Evolutionary conservation across 257 asterid species (phyloP).

Genomic region (Nicotiana knightiana): DNA sequence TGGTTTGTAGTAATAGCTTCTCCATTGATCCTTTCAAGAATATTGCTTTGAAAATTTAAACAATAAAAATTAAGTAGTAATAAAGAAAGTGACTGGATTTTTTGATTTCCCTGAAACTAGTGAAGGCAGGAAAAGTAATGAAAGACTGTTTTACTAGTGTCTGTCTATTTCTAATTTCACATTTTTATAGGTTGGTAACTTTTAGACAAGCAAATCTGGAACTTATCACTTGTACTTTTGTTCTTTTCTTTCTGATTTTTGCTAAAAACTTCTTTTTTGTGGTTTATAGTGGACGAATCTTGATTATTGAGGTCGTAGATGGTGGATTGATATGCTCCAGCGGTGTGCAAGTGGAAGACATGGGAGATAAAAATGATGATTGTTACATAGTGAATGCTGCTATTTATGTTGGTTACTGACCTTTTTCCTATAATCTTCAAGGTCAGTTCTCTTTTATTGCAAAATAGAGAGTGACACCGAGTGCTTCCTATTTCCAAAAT

Average conservation of each 20-base stretch:
- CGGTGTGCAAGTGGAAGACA: conserved; percentile 89
- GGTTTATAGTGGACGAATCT: conserved; percentile 60
- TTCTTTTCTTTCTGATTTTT: background rate
- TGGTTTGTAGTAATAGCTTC: background rate
- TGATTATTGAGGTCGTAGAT: conserved; percentile 74
- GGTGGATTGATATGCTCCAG: conserved; percentile 92
- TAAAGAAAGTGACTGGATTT: no score
- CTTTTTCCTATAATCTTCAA: background rate
- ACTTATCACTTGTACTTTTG: background rate
- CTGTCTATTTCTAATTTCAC: background rate
- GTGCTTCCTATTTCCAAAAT: no score
- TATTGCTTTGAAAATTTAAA: no score
- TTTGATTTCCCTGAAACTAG: no score
- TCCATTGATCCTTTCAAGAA: background rate
- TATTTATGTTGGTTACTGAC: conserved; percentile 85
- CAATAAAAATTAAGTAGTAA: no score
- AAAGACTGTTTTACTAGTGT: background rate
- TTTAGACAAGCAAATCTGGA: background rate
- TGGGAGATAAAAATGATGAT: conserved; percentile 91
- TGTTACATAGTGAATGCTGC: conserved; percentile 96
- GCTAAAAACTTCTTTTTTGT: background rate
- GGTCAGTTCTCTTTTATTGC: conserved; percentile 22
- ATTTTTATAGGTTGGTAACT: background rate
- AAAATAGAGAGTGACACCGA: no score
- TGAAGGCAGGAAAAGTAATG: background rate